Evolutionary conservation across 148 eudicot genomes (phyloP), one percentile per base, ranked within the genome.

Genomic region (Vaccinium darrowii): DNA sequence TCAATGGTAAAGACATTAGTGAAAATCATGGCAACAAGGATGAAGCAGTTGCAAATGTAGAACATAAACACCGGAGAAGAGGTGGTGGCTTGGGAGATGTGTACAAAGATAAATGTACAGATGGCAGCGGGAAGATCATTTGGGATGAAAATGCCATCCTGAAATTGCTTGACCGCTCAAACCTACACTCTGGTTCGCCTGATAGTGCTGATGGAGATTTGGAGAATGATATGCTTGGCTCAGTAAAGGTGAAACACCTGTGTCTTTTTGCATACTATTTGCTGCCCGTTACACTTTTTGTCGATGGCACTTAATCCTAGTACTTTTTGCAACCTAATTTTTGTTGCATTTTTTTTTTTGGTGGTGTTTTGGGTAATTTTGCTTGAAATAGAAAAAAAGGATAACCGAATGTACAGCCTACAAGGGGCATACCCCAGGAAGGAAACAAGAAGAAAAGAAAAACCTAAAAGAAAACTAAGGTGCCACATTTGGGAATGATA

Each of bases 161-260:
- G 88, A 97, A 94, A 85, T 90, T 97, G 92, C 99, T 97, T 87
- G 99, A 97, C 83, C 99, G 99, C 30, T 91, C 99, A 60, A 92
- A 87, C 76, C 89, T 95, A 62, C 92, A 93, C 82, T 87, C 91
- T 82, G 92, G 85, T 84, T 94, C 90, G 3, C 87, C 92, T 11
- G 98, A 94, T 86, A 92, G 86, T 89, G 86, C 84, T 81, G 99
- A 97, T 85, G 91, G 91, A 27, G 99, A 95, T 86, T 51, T 87
- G 72, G 99, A 97, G 88, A 95, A 90, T 89, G 96, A 97, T 89
- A 93, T 97, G 98, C 98, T 97, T 87, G 99, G 99, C 76, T 97
- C 99, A 49, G 98, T 97, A 18, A 97, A 97, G 98, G 99, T 97
- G 85, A 72, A 85, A 43, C 52, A 13, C 33, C 25, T n/a, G 5